Evolutionary conservation across 345 rosid genomes (phyloP).

Genomic region (Eutrema japonicum): DNA sequence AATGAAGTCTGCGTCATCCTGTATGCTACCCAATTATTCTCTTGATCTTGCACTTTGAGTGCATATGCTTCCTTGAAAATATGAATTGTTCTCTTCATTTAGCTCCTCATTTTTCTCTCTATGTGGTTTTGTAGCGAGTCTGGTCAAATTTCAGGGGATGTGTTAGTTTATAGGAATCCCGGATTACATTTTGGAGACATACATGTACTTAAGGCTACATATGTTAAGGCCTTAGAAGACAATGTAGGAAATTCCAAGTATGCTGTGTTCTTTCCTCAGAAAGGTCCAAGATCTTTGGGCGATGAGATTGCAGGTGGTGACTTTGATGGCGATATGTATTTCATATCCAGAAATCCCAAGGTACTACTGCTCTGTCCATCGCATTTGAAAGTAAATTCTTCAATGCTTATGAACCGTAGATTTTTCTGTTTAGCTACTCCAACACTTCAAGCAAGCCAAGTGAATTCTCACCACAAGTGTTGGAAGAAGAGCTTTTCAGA

Average conservation of each 20-base stretch:
- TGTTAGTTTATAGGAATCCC: conserved; percentile 77
- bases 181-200: conserved; percentile 87
- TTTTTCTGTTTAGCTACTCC: conserved; percentile 55
- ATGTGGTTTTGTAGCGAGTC: conserved; percentile 50
- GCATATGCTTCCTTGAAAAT: not conserved
- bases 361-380: conserved; percentile 46
- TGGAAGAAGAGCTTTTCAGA: conserved; percentile 62
- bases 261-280: conserved; percentile 69
- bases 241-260: conserved; percentile 69
- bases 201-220: conserved; percentile 63
- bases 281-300: conserved; percentile 71
- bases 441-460: conserved; percentile 53
- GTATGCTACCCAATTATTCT: conserved; percentile 48
- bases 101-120: not conserved
- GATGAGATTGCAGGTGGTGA: conserved; percentile 89
- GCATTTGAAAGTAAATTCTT: not conserved
- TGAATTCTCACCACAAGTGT: conserved; percentile 47
- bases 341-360: conserved; percentile 70
- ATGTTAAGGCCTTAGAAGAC: conserved; percentile 54
- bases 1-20: conserved; percentile 81
- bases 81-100: not conserved
- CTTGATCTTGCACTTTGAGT: conserved; percentile 5
- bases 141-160: conserved; percentile 77
- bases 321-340: conserved; percentile 74
- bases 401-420: conserved; percentile 5